Evolutionary conservation across 2,329 filamentous ascomycete species (phyloP).

Genomic region (Colletotrichum liaoningense): DNA sequence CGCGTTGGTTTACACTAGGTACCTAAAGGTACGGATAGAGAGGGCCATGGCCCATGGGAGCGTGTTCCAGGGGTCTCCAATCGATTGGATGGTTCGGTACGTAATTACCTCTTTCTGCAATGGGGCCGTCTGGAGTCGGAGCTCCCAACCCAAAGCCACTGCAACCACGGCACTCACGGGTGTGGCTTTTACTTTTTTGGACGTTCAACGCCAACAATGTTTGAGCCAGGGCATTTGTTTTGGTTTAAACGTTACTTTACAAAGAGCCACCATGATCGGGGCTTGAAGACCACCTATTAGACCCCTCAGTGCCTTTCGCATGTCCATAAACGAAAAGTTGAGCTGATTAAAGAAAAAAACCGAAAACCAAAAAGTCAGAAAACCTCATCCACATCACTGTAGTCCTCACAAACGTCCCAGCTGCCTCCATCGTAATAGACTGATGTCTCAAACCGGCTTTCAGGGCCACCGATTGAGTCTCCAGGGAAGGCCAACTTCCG

Average conservation of each 20-base stretch:
- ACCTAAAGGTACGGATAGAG: neutral
- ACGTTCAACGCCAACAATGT: neutral
- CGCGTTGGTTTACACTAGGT: slow-evolving; percentile 15
- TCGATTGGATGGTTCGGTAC: neutral
- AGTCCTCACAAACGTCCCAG: neutral
- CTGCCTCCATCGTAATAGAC: neutral
- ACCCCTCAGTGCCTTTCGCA: neutral
- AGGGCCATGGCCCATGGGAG: neutral
- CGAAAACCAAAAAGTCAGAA: neutral
- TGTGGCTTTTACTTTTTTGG: neutral
- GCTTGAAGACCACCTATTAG: neutral
- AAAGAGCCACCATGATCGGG: neutral
- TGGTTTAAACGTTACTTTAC: neutral
- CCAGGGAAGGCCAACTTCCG: neutral
- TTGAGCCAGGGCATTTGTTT: neutral
- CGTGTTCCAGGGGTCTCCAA: slow-evolving; percentile 18
- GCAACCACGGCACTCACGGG: neutral
- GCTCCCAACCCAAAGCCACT: neutral
- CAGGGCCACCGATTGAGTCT: neutral
- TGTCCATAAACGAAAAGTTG: neutral
- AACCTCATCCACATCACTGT: neutral
- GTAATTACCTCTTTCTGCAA: neutral
- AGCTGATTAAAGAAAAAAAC: neutral
- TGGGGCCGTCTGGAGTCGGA: neutral
- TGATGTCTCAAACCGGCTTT: neutral